Conservation (phyloP, 306 rosid genomes). For the Erythrophleum fordii region DNA sequence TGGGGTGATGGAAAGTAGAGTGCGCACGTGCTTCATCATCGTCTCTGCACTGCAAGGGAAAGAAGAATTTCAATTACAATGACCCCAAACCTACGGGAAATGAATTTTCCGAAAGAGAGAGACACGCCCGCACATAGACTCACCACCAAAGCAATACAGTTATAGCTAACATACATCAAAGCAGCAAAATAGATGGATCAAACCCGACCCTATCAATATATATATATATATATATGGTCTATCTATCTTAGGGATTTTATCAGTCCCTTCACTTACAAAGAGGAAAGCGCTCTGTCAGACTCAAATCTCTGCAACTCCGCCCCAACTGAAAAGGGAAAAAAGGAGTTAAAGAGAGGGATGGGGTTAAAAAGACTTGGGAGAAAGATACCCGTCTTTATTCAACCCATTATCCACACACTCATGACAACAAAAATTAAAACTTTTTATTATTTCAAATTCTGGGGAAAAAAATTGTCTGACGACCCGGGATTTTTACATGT, state of each 20-base stretch:
- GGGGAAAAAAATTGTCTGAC: background rate
- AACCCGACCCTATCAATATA: conserved; percentile 39
- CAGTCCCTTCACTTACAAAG: conserved; percentile 47
- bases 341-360: conserved; percentile 47
- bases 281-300: conserved; percentile 74
- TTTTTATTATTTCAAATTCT: conserved; percentile 23
- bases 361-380: conserved; percentile 54
- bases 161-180: conserved; percentile 47
- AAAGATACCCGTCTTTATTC: conserved; percentile 91
- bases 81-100: conserved; percentile 48
- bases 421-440: background rate
- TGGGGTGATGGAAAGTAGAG: conserved; percentile 68
- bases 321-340: conserved; percentile 60
- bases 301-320: conserved; percentile 76
- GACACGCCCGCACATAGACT: conserved; percentile 20
- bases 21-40: conserved; percentile 86
- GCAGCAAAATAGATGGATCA: conserved; percentile 41
- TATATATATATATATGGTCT: conserved; percentile 28
- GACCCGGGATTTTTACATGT: background rate
- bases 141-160: conserved; percentile 45
- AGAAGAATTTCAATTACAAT: conserved; percentile 51
- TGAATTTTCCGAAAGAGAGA: conserved; percentile 27
- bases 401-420: conserved; percentile 68
- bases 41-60: conserved; percentile 54
- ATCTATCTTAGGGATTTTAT: conserved; percentile 47